phyloP scores from a whole-genome alignment of 805 yeast species.

The Komagataella pseudopastoris region DNA sequence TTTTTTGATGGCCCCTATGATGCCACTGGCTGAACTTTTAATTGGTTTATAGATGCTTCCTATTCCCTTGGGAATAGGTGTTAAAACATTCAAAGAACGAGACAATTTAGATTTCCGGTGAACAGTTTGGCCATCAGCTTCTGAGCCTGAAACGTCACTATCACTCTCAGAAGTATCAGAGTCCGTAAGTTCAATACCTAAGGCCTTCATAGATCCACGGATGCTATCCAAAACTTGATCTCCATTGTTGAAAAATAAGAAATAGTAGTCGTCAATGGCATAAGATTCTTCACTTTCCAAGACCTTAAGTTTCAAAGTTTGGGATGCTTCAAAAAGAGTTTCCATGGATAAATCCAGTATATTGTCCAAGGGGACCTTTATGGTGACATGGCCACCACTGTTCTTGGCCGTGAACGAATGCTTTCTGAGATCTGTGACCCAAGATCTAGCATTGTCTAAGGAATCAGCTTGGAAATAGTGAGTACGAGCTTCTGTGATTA shows the following conservation, averaged over 20 bases:
- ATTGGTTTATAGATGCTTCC: neutral
- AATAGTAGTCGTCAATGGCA: slow-evolving; percentile 55
- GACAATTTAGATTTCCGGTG: neutral
- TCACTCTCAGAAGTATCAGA: neutral
- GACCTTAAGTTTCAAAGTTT: slow-evolving; percentile 47
- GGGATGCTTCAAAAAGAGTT: slow-evolving; percentile 39
- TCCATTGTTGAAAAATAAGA: slow-evolving; percentile 51
- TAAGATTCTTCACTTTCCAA: slow-evolving; percentile 37
- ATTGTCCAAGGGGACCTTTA: slow-evolving; percentile 64
- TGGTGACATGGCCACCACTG: slow-evolving; percentile 54
- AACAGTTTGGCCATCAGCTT: neutral
- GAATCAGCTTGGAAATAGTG: slow-evolving; percentile 67
- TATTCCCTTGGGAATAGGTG: neutral
- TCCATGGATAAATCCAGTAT: slow-evolving; percentile 48
- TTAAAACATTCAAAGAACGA: neutral
- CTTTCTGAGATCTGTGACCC: slow-evolving; percentile 68
- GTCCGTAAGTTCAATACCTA: neutral
- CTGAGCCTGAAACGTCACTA: neutral
- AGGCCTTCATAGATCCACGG: neutral
- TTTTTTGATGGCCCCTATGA: neutral
- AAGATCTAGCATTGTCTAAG: slow-evolving; percentile 55
- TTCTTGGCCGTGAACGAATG: slow-evolving; percentile 66
- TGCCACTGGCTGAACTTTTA: neutral
- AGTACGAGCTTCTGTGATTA: slow-evolving; percentile 42
- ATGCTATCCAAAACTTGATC: slow-evolving; percentile 9